Conservation (phyloP, 2,329 filamentous ascomycete species). For the Aurifilum marmelostoma region DNA sequence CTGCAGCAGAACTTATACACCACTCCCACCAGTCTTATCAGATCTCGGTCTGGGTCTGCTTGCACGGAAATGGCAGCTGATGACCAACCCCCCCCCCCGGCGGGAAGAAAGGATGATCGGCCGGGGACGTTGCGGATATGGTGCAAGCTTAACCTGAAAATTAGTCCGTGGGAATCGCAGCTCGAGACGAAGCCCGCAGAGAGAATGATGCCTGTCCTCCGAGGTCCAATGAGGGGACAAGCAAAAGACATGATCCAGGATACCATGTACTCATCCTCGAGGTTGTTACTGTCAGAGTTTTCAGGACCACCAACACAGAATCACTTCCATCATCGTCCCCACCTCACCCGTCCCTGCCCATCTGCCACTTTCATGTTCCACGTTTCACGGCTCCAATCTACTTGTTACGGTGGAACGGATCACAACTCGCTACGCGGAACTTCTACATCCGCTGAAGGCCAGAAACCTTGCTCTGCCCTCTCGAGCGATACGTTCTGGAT, state of each 20-base stretch:
- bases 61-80: background rate
- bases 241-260: background rate
- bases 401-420: background rate
- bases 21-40: conserved; percentile 1
- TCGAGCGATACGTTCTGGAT: background rate
- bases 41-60: background rate
- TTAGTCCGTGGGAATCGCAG: background rate
- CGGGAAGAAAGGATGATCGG: background rate
- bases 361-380: background rate
- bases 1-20: background rate
- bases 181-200: background rate
- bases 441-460: background rate
- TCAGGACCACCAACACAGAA: background rate
- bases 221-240: background rate
- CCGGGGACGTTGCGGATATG: background rate
- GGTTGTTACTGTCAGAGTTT: too few species aligned
- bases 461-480: background rate
- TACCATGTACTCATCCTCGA: too few species aligned
- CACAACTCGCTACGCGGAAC: background rate
- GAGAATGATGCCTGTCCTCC: background rate
- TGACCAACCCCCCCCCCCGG: background rate
- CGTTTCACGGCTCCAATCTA: background rate
- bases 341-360: too few species aligned
- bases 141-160: background rate
- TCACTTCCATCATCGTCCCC: background rate